Conservation (phyloP, 1,284 basidiomycete genomes). For the Phaffia rhodozyma region DNA sequence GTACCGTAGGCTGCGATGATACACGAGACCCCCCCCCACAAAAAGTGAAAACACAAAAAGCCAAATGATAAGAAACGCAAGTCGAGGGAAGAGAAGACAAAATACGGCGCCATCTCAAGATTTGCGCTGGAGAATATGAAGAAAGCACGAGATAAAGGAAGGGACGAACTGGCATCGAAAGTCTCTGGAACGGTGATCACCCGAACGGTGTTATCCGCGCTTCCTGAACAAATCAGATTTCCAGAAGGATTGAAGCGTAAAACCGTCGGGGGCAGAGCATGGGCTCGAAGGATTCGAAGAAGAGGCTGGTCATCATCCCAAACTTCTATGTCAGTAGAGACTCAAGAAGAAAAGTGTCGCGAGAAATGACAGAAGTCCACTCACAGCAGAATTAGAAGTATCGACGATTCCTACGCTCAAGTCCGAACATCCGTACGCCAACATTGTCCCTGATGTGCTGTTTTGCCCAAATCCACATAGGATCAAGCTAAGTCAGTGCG, state of each 20-base stretch:
- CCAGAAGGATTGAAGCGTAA: conserved; percentile 75
- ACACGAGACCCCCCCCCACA: too few relatives aligned
- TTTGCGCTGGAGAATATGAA: background rate
- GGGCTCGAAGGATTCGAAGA: conserved; percentile 77
- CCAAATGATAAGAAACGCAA: too few relatives aligned
- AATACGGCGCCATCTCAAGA: too few relatives aligned
- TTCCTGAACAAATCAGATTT: conserved; percentile 74
- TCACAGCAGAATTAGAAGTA: conserved; percentile 60
- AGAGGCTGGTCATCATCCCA: conserved; percentile 49
- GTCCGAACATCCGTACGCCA: conserved; percentile 83
- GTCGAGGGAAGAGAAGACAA: too few relatives aligned
- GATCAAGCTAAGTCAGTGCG: background rate
- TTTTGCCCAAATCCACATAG: background rate
- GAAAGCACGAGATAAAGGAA: background rate
- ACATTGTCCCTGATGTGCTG: conserved; percentile 63
- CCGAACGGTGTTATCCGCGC: conserved; percentile 80
- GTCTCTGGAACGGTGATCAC: conserved; percentile 43
- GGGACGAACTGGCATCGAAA: conserved; percentile 17
- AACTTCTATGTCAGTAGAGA: background rate
- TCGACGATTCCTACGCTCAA: conserved; percentile 76
- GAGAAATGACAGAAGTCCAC: conserved; percentile 25
- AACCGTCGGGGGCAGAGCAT: conserved; percentile 87
- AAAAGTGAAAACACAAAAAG: too few relatives aligned
- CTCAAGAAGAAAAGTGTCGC: background rate
- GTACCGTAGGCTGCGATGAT: conserved; percentile 10